phyloP scores from a whole-genome alignment of 2,329 filamentous ascomycete genomes.

The Aureobasidium mangrovei region DNA sequence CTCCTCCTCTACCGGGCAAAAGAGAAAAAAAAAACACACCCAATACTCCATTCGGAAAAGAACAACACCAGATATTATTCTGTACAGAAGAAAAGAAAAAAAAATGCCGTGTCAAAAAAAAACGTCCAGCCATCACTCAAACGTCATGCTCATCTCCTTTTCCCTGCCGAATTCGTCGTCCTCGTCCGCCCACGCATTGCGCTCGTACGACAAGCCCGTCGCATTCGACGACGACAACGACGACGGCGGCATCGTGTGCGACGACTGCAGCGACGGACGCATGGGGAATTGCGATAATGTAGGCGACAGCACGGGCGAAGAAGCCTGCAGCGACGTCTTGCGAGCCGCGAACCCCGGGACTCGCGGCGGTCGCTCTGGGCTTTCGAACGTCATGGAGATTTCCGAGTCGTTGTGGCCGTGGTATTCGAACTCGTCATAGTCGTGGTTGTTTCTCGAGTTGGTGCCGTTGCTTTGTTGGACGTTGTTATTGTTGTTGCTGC shows the following conservation, averaged over 20 bases:
- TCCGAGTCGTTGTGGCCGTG: conserved; percentile 32
- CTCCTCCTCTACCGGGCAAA: no score
- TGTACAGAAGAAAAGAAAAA: not conserved
- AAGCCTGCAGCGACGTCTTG: conserved; percentile 17
- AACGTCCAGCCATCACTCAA: conserved; percentile 25
- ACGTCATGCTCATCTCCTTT: conserved; percentile 42
- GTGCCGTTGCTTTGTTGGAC: conserved; percentile 15
- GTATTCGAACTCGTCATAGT: conserved; percentile 31
- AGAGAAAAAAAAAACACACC: no score
- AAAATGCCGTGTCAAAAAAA: not conserved
- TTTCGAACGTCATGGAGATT: conserved; percentile 38
- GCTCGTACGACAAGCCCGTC: conserved; percentile 19
- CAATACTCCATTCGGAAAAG: not conserved
- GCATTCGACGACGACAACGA: not conserved
- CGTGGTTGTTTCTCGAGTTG: conserved; percentile 14
- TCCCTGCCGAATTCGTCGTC: conserved; percentile 39
- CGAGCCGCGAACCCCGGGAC: conserved; percentile 18
- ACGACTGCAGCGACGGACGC: conserved; percentile 18
- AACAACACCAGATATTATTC: not conserved
- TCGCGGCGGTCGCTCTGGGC: conserved; percentile 14
- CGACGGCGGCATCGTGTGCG: conserved; percentile 24
- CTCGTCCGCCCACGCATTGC: conserved; percentile 42
- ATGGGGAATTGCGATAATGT: conserved; percentile 2
- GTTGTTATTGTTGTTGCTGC: conserved; percentile 12
- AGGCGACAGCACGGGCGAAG: conserved; percentile 10